These are phyloP conservation scores for Piloderma croceum DNA, from an alignment of 768 basidiomycete species.

Conservation along the genomic window DNA sequence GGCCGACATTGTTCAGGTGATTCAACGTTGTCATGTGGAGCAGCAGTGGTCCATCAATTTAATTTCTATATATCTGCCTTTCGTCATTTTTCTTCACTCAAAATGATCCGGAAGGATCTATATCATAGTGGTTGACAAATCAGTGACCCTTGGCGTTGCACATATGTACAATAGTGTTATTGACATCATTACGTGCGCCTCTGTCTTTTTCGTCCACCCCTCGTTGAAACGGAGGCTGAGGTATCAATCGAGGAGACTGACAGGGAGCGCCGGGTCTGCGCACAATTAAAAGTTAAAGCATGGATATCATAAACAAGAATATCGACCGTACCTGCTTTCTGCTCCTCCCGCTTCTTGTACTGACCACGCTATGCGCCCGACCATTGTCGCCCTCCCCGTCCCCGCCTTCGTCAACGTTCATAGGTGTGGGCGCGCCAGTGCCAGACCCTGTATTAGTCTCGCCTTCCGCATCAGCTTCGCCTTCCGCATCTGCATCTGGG, in stretches of 20 bases:
- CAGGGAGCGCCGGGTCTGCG: conserved; percentile 57
- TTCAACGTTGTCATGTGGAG: too few relatives aligned
- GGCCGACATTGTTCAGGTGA: too few relatives aligned
- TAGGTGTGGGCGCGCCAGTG: conserved; percentile 35
- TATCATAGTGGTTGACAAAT: too few relatives aligned
- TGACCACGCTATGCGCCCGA: conserved; percentile 62
- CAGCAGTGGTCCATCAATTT: too few relatives aligned
- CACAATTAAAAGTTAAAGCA: too few relatives aligned
- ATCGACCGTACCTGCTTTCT: conserved; percentile 51
- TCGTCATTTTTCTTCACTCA: background rate
- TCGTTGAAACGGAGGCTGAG: conserved; percentile 42
- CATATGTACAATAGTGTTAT: too few relatives aligned
- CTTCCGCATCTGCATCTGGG: conserved; percentile 15
- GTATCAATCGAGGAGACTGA: conserved; percentile 77
- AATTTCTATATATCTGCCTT: background rate
- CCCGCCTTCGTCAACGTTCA: conserved; percentile 44
- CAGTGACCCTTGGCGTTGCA: too few relatives aligned
- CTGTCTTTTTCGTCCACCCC: too few relatives aligned
- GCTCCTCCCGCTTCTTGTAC: conserved; percentile 47
- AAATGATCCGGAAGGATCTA: too few relatives aligned
- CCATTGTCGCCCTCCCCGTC: conserved; percentile 40
- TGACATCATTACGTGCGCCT: too few relatives aligned
- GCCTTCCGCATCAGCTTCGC: conserved; percentile 31
- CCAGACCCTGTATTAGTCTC: conserved; percentile 28
- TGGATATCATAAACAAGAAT: too few relatives aligned